Evolutionary conservation across 306 rosid genomes (phyloP), one percentile per base, ranked within the genome.

Genomic region (Benincasa hispida): DNA sequence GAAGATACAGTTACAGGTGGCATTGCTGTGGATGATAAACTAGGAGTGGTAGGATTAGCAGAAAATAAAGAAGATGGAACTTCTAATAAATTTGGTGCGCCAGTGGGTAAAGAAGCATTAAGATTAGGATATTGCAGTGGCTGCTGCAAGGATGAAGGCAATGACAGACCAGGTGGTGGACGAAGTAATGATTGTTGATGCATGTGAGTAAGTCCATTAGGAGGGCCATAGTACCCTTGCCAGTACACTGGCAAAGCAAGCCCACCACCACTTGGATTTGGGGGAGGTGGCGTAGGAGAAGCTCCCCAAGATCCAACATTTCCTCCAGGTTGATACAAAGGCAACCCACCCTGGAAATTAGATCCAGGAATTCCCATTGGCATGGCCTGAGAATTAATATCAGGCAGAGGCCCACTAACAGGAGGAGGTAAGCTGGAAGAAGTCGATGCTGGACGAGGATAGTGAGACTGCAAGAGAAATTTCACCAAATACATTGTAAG

Each of bases 181-280:
- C 86, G 89, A 82, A 93, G 87, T 84, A 91, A 81, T 62, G 97
- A 75, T 76, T 90, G 98, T 74, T 91, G 98, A 47, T 85, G 93
- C 82, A 91, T 77, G 8, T 89, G 93, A 67, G 96, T 94, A 80
- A 87, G 91, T 61, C 90, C 98, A 77, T 80, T 88, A 53, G 92
- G 87, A 32, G 96, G 87, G 78, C 93, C 96, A 85, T 93, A 93
- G 72, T 88, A 93, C 84, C 98, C 98, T 86, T 88, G 98, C 97
- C 96, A 93, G 81, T 90, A 91, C 97, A 93, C 86, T 54, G 98
- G 96, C 91, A 91, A 76, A 18, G 93, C 86, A 79, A 93, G 90
- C 59, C 91, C 93, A 17, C 89, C 86, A 75, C 89, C 91, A 86
- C 86, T 91, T 82, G 91, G 85, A 82, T 59, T 87, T 80, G 96